A percentile compares a stretch with the other conserved stretches of the same genome.
Conservation (phyloP, 305 asterid genomes). For the Fraxinus greggii region DNA sequence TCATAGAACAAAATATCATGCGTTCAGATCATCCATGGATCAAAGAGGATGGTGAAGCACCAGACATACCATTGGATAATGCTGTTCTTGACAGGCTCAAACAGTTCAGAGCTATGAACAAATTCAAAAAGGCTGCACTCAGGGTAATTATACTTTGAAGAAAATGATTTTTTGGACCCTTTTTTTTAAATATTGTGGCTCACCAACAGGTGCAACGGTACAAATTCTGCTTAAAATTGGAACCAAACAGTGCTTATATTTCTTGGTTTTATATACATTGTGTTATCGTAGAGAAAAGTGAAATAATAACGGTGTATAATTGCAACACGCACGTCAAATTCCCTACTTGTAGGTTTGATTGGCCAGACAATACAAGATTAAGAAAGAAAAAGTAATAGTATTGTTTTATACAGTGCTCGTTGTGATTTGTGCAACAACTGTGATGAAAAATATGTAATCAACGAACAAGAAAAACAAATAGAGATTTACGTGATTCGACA, state of each 20-base stretch:
- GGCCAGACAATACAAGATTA: neutral
- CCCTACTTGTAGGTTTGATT: neutral
- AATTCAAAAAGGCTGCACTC: conserved; percentile 7
- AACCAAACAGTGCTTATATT: too few species aligned
- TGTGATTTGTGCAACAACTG: neutral
- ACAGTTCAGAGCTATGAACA: conserved; percentile 13
- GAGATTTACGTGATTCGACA: neutral
- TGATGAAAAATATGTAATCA: neutral
- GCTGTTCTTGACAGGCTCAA: conserved; percentile 6
- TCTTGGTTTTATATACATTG: neutral
- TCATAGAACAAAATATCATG: neutral
- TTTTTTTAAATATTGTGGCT: too few species aligned
- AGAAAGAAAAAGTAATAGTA: neutral
- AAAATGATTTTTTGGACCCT: too few species aligned
- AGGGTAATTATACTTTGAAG: neutral
- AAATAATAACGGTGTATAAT: neutral
- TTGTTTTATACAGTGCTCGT: neutral
- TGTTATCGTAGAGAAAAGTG: neutral
- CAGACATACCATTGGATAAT: conserved; percentile 3
- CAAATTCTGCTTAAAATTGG: too few species aligned
- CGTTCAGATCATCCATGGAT: conserved; percentile 11
- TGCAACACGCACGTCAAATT: neutral
- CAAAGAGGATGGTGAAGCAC: conserved; percentile 13
- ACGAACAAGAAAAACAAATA: neutral
- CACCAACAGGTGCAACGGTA: too few species aligned